phyloP scores from a whole-genome alignment of 2,329 filamentous ascomycete genomes.

The Coleophoma cylindrospora region DNA sequence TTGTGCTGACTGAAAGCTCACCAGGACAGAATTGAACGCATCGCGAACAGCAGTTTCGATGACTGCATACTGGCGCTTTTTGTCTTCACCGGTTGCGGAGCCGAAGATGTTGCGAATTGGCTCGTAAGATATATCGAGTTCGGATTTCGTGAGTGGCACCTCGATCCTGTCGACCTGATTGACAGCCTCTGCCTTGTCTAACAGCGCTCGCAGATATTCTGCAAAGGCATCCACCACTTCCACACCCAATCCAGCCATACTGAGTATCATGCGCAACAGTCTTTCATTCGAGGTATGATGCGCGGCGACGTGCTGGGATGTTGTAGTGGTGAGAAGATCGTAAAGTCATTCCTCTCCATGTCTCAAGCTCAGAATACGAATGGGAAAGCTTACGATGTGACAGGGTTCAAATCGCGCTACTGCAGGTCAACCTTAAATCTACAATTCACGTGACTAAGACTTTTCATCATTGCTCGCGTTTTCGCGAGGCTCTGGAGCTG shows the following conservation, averaged over 20 bases:
- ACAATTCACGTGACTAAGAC: background rate
- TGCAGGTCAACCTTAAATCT: background rate
- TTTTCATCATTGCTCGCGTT: background rate
- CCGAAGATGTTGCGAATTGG: constrained; percentile 38
- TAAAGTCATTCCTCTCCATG: background rate
- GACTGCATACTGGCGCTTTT: constrained; percentile 57
- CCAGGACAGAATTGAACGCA: constrained; percentile 74
- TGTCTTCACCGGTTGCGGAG: constrained; percentile 22
- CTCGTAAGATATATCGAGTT: constrained; percentile 48
- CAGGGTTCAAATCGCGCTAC: background rate
- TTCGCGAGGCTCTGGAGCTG: background rate
- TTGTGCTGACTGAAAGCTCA: constrained; percentile 39
- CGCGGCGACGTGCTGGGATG: too few species aligned
- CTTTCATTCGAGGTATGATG: too few species aligned
- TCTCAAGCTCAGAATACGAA: background rate
- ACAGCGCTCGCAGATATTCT: constrained; percentile 48
- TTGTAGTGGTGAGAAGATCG: too few species aligned
- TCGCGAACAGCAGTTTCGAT: constrained; percentile 81
- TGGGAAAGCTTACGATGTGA: background rate
- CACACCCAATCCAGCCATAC: constrained; percentile 49
- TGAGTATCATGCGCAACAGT: constrained; percentile 2
- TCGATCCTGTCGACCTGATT: constrained; percentile 63
- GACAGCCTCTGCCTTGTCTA: constrained; percentile 51
- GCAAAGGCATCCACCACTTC: constrained; percentile 48
- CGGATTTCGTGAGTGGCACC: constrained; percentile 66